These are phyloP conservation scores for Tetrahymena thermophila DNA, from an alignment of 73 alveolate genomes.

Conservation along the genomic window DNA sequence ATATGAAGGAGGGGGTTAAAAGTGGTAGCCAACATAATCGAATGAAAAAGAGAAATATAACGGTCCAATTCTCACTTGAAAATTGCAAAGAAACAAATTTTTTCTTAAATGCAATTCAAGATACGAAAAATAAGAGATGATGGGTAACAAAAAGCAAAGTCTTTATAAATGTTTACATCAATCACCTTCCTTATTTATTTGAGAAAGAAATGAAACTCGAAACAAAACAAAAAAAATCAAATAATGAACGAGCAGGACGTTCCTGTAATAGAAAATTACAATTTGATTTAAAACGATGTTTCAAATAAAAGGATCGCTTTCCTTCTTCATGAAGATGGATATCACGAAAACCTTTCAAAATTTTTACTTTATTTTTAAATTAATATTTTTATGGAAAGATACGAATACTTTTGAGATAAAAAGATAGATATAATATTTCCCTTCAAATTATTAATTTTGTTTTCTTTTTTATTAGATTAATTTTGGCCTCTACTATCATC, in stretches of 20 bases:
- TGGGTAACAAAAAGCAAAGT: neutral
- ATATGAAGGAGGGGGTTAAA: neutral
- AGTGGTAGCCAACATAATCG: neutral
- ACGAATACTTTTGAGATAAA: neutral
- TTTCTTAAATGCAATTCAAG: neutral
- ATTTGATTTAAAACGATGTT: neutral
- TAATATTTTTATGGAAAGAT: neutral
- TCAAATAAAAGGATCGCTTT: neutral
- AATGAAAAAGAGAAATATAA: neutral
- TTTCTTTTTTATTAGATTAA: conserved; percentile 35
- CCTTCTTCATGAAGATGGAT: neutral
- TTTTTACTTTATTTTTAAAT: neutral
- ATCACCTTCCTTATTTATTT: neutral
- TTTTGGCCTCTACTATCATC: conserved; percentile 57
- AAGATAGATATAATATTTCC: neutral
- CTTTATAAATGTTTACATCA: neutral
- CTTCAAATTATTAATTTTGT: conserved; percentile 18
- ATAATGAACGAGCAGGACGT: neutral
- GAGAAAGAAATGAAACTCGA: neutral
- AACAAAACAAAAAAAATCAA: neutral
- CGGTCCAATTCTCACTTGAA: conserved; percentile 4
- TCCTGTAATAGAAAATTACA: neutral
- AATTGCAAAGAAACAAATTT: neutral
- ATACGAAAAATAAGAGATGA: neutral
- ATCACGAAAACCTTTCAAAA: neutral